Base-by-base conservation (phyloP, 148 eudicot species). In the Arbutus unedo region DNA sequence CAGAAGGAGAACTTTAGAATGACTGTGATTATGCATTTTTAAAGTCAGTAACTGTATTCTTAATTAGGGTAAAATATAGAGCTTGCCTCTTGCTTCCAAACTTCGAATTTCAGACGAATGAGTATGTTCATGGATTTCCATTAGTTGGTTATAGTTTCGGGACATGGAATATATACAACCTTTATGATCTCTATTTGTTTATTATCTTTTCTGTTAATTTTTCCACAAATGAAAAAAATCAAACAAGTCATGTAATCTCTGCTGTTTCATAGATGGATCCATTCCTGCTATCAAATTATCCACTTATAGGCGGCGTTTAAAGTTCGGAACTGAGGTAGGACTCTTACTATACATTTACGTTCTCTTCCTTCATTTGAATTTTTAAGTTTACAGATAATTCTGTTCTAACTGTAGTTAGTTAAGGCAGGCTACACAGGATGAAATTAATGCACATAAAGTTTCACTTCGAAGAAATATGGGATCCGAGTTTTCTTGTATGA, bases 221-320 rank as follows among this genome's bases (percentile, higher is more conserved):
- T 47, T 8, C 16, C n/a, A 5, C 19, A 9, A 49, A 70, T 81
- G 55, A 50, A 49, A 55, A n/a, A 56, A 47, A 73, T 25, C 60
- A 5, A 60, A 18, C 62, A 41, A 66, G 71, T 31, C 78, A 50
- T 56, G 23, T 53, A 8, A 25, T 74, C 41, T 77, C 4, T 67
- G 79, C 25, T 51, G 48, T 31, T 25, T 76, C 1, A 68, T 83
- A 95, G 98, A 96, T 90, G 99, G 99, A 76, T 90, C 99, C 49
- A 92, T 96, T 88, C 99, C 99, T 45, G 95, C 95, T 44, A 89
- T 96, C 81, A 96, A 96, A 86, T 78, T 94, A 78, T 84, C 98
- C 3, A 87, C 99, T 49, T 96, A 96, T 82, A 91, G 93, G 86
- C 88, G 87, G 79, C 98, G 99, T 62, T 86, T 96, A 74, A 92